Conservation (phyloP, 2,329 filamentous ascomycete species). For the Ceratocystiopsis sp. region DNA sequence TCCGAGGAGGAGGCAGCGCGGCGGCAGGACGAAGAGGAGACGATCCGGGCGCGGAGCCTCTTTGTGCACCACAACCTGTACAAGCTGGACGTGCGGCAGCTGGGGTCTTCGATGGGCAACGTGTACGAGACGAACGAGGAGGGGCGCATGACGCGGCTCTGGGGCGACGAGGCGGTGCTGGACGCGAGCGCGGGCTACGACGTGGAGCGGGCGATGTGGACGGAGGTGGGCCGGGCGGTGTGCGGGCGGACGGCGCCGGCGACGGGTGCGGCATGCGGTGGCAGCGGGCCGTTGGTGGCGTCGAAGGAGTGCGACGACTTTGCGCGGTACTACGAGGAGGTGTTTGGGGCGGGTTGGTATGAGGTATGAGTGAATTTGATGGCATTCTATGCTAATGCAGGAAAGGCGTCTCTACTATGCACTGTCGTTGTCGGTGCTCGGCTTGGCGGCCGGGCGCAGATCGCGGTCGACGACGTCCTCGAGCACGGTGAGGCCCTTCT, state of each 20-base stretch:
- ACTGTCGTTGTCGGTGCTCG: slow-evolving; percentile 1
- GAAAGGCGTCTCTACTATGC: not conserved
- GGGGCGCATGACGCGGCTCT: slow-evolving; percentile 13
- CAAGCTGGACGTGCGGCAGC: slow-evolving; percentile 17
- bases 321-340: slow-evolving; percentile 12
- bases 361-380: no score
- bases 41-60: slow-evolving; percentile 10
- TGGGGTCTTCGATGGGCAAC: slow-evolving; percentile 10
- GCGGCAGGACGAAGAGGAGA: not conserved
- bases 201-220: slow-evolving; percentile 18
- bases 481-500: slow-evolving; percentile 5
- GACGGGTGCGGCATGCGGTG: slow-evolving; percentile 12
- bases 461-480: slow-evolving; percentile 8
- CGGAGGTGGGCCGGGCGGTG: slow-evolving; percentile 15
- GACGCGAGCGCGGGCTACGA: slow-evolving; percentile 15
- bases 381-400: no score
- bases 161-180: slow-evolving; percentile 14
- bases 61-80: slow-evolving; percentile 22
- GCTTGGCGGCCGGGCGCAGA: not conserved
- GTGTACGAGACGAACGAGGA: slow-evolving; percentile 10
- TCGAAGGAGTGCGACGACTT: slow-evolving; percentile 17
- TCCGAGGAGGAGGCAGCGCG: slow-evolving; percentile 1
- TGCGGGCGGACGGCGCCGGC: slow-evolving; percentile 11
- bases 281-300: slow-evolving; percentile 9
- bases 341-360: slow-evolving; percentile 1